phyloP scores from a whole-genome alignment of 371 early-diverging fungal genomes.

The Funneliformis caledonium region DNA sequence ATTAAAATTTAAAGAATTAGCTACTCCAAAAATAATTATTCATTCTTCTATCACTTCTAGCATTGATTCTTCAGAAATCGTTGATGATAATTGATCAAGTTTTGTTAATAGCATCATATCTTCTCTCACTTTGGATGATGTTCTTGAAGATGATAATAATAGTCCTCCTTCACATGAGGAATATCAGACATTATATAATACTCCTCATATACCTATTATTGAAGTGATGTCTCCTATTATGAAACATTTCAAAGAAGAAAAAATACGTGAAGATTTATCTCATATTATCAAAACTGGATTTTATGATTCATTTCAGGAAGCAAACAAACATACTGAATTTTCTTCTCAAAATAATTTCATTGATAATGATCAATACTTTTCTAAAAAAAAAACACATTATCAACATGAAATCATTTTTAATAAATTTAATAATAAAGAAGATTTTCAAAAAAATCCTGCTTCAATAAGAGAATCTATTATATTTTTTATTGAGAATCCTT shows the following conservation, averaged over 20 bases:
- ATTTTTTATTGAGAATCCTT: neutral
- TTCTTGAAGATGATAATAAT: neutral
- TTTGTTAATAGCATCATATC: slow-evolving; percentile 19
- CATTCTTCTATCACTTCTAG: neutral
- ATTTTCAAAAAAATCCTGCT: neutral
- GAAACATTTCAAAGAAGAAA: slow-evolving; percentile 9
- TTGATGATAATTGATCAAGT: neutral
- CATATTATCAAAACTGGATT: neutral
- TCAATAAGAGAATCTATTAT: neutral
- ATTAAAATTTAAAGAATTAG: slow-evolving; percentile 18
- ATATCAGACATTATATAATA: neutral
- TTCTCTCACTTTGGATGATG: slow-evolving; percentile 34
- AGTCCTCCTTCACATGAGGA: neutral
- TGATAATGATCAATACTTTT: neutral
- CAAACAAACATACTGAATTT: neutral
- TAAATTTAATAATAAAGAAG: neutral
- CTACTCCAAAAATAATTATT: neutral
- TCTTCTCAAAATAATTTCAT: neutral
- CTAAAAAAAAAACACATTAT: neutral
- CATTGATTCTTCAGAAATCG: too few relatives aligned
- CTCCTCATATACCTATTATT: neutral
- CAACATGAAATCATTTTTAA: neutral
- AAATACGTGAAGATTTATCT: neutral
- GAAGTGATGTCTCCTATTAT: slow-evolving; percentile 23
- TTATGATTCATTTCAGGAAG: neutral